Evolutionary conservation across 345 rosid species (phyloP).

Genomic region (Eucalyptus dawsonii): DNA sequence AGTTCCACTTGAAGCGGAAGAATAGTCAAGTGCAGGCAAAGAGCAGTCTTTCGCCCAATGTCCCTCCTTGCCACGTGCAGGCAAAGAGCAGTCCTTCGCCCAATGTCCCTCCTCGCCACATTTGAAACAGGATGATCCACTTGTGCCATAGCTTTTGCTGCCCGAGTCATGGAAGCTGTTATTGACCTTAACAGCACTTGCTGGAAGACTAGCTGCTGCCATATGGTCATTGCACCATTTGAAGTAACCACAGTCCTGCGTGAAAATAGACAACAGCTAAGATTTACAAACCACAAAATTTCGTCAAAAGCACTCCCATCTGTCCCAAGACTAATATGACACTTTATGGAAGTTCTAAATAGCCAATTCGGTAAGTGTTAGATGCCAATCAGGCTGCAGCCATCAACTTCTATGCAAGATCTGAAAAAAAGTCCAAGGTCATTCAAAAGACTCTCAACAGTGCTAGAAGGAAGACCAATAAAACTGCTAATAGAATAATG

Average conservation of each 20-base stretch:
- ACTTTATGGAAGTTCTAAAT: neutral
- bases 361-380: neutral
- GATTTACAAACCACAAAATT: neutral
- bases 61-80: conserved; percentile 28
- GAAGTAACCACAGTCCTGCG: conserved; percentile 45
- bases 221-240: conserved; percentile 44
- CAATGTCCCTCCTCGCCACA: conserved; percentile 44
- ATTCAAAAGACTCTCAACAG: neutral
- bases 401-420: neutral
- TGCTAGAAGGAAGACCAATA: neutral
- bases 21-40: neutral
- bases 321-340: neutral
- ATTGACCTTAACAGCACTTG: neutral
- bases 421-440: neutral
- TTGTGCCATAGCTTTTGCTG: conserved; percentile 3
- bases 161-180: neutral
- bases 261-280: neutral
- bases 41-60: conserved; percentile 43
- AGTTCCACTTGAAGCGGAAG: conserved; percentile 3
- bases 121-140: conserved; percentile 25
- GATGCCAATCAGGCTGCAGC: neutral
- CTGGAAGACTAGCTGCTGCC: neutral
- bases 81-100: conserved; percentile 32
- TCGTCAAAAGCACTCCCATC: neutral
- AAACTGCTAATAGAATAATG: neutral